phyloP scores from a whole-genome alignment of 257 asterid species.

The Fraxinus excelsior region DNA sequence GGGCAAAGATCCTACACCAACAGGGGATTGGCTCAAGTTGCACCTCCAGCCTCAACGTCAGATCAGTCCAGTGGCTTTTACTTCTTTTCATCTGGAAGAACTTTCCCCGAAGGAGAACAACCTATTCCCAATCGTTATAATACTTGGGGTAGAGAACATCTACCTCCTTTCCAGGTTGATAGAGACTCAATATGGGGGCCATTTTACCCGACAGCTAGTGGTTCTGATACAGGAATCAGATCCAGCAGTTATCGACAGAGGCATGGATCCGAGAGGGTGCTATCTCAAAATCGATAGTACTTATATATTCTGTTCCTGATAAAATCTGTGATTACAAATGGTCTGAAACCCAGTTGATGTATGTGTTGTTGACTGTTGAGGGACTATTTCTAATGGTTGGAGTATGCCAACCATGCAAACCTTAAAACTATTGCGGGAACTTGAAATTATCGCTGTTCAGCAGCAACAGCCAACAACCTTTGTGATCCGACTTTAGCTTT shows the following conservation, averaged over 20 bases:
- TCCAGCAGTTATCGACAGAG: slow-evolving; percentile 55
- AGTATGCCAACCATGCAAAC: slow-evolving; percentile 31
- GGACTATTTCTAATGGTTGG: slow-evolving; percentile 39
- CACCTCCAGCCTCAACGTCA: slow-evolving; percentile 54
- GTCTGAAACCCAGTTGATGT: slow-evolving; percentile 35
- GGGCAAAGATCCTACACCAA: slow-evolving; percentile 59
- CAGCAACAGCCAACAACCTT: slow-evolving; percentile 29
- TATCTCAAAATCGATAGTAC: slow-evolving; percentile 65
- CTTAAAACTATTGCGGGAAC: slow-evolving; percentile 41
- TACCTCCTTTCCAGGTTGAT: slow-evolving; percentile 47
- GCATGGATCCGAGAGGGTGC: slow-evolving; percentile 79
- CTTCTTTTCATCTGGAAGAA: slow-evolving; percentile 65
- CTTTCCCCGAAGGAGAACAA: slow-evolving; percentile 61
- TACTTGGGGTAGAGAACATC: slow-evolving; percentile 65
- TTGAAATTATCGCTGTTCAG: slow-evolving; percentile 32
- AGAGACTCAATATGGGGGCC: slow-evolving; percentile 74
- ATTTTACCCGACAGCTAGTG: slow-evolving; percentile 49
- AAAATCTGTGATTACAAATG: slow-evolving; percentile 46
- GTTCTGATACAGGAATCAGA: slow-evolving; percentile 45
- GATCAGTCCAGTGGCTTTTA: slow-evolving; percentile 61
- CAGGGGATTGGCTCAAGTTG: slow-evolving; percentile 53
- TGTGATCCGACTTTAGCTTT: slow-evolving; percentile 49
- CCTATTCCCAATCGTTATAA: slow-evolving; percentile 42
- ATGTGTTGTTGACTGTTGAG: slow-evolving; percentile 60
- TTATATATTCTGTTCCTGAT: slow-evolving; percentile 28